These are phyloP conservation scores for Thraustochytrium striatum DNA, from an alignment of 352 stramenopile species.

Conservation along the genomic window DNA sequence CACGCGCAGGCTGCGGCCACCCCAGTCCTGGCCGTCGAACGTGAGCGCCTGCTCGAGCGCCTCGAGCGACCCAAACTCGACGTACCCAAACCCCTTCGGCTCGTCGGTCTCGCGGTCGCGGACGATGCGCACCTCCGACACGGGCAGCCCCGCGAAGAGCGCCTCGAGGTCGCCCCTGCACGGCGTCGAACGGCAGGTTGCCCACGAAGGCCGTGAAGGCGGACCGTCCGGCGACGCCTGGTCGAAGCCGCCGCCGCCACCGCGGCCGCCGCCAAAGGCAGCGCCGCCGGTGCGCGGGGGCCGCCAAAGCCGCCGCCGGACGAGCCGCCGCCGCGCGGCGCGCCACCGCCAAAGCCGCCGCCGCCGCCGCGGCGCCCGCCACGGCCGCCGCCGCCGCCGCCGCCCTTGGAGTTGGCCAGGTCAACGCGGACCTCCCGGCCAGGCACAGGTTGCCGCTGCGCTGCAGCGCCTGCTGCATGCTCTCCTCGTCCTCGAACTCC, in stretches of 20 bases:
- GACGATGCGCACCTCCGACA: constrained; percentile 68
- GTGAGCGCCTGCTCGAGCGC: constrained; percentile 65
- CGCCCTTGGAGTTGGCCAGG: constrained; percentile 50
- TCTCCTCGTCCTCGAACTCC: constrained; percentile 45
- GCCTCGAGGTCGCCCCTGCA: constrained; percentile 67
- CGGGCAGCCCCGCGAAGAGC: constrained; percentile 59
- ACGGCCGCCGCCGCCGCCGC: constrained; percentile 50
- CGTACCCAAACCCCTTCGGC: constrained; percentile 74
- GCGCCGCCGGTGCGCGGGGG: constrained; percentile 18
- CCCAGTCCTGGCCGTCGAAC: constrained; percentile 60
- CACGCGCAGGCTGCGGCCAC: constrained; percentile 58
- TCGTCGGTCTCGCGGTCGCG: constrained; percentile 65
- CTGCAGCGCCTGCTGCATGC: background rate
- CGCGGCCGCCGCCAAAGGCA: constrained; percentile 4
- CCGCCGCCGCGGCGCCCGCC: constrained; percentile 44
- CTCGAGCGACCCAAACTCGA: constrained; percentile 70
- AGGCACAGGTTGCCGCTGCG: constrained; percentile 6
- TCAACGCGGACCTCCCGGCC: constrained; percentile 46
- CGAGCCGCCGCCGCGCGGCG: constrained; percentile 46
- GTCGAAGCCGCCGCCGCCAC: constrained; percentile 52
- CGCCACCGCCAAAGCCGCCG: constrained; percentile 40
- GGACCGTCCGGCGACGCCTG: constrained; percentile 70
- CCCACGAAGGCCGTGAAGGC: constrained; percentile 74
- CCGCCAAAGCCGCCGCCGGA: constrained; percentile 51
- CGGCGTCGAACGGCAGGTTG: constrained; percentile 69